Evolutionary conservation across 768 basidiomycete species (phyloP).

Genomic region (Trametes cingulata): DNA sequence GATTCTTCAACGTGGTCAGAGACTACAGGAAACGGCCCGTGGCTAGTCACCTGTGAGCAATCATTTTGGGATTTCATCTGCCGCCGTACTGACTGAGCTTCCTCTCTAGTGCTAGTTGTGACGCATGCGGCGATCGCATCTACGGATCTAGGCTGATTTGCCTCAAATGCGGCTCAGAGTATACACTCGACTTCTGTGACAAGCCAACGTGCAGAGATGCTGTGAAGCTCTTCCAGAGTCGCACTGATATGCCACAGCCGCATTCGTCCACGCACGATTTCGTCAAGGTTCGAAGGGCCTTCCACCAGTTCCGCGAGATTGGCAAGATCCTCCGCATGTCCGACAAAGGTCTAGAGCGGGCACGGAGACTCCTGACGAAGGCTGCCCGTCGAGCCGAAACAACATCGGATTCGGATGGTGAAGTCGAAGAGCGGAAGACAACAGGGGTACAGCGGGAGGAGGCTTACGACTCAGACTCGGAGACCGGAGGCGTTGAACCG

Average conservation of each 20-base stretch:
- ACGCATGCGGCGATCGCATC: constrained; percentile 19
- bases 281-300: constrained; percentile 21
- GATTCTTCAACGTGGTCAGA: constrained; percentile 1
- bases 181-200: constrained; percentile 27
- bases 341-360: not conserved
- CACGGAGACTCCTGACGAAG: not conserved
- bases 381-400: not conserved
- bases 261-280: constrained; percentile 23
- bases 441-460: not conserved
- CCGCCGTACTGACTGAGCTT: not conserved
- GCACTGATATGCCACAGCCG: constrained; percentile 1
- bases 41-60: not conserved
- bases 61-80: not conserved
- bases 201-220: constrained; percentile 14
- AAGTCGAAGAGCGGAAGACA: not conserved
- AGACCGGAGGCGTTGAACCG: not conserved
- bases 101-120: constrained; percentile 16
- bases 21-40: constrained; percentile 4
- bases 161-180: constrained; percentile 7
- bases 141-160: constrained; percentile 17
- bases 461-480: not conserved
- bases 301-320: constrained; percentile 19
- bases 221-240: not conserved
- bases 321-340: constrained; percentile 11
- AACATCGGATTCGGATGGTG: no score